phyloP scores from a whole-genome alignment of 371 early-diverging fungal species.

The Batkoa obscura region DNA sequence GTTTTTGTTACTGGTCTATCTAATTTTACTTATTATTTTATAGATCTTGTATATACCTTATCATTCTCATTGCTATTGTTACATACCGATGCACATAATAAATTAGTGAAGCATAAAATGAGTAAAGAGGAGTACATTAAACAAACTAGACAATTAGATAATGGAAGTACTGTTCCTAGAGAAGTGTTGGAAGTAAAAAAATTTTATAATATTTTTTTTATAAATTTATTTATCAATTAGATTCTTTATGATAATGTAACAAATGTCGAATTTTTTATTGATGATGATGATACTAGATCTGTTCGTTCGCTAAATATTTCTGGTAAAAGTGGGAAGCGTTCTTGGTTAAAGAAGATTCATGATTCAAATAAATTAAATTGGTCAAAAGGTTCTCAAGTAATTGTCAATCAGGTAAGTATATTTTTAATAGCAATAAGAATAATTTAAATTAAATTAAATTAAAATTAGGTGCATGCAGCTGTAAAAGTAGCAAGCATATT shows the following conservation, averaged over 20 bases:
- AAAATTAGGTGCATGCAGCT: neutral
- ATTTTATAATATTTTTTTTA: neutral
- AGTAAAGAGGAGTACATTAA: conserved; percentile 61
- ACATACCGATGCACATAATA: conserved; percentile 87
- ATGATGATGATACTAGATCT: conserved; percentile 5
- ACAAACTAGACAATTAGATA: conserved; percentile 42
- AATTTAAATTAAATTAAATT: neutral
- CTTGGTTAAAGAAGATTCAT: neutral
- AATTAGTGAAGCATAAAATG: conserved; percentile 65
- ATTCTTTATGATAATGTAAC: conserved; percentile 64
- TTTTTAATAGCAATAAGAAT: neutral
- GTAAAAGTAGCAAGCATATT: conserved; percentile 6
- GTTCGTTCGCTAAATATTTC: neutral
- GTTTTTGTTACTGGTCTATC: neutral
- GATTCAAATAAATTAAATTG: neutral
- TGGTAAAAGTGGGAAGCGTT: neutral
- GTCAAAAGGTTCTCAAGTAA: neutral
- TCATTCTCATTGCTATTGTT: conserved; percentile 72
- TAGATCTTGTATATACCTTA: conserved; percentile 57
- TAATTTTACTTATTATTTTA: neutral
- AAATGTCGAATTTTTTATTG: conserved; percentile 24
- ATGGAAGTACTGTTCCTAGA: conserved; percentile 36
- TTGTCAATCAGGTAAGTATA: neutral
- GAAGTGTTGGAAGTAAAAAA: conserved; percentile 42
- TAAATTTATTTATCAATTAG: neutral